These are phyloP conservation scores for Boletus reticulatus DNA, from an alignment of 768 basidiomycete species.

Conservation along the genomic window DNA sequence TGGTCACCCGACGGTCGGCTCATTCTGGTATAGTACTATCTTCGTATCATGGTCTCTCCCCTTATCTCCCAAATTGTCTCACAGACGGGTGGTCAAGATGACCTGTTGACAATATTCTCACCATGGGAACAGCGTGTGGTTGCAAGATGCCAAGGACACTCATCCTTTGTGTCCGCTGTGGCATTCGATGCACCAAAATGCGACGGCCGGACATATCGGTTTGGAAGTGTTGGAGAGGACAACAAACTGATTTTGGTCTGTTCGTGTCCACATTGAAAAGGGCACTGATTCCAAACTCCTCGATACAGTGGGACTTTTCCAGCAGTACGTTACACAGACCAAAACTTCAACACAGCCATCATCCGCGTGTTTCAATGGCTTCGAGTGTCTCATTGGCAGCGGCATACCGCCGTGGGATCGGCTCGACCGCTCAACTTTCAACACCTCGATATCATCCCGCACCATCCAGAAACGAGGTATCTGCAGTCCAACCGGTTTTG, in stretches of 20 bases:
- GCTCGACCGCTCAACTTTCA: conserved; percentile 57
- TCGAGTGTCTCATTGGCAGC: conserved; percentile 74
- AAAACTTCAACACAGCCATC: conserved; percentile 67
- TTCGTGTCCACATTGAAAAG: conserved; percentile 2
- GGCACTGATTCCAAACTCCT: background rate
- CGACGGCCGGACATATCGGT: conserved; percentile 88
- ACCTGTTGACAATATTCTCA: conserved; percentile 90
- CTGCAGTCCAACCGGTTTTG: conserved; percentile 86
- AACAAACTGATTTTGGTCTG: conserved; percentile 88
- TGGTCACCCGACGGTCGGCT: conserved; percentile 98
- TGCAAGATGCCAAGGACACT: conserved; percentile 95
- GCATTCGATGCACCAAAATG: conserved; percentile 89
- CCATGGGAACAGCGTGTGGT: conserved; percentile 93
- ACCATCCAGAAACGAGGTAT: conserved; percentile 87
- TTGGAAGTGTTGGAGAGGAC: conserved; percentile 96
- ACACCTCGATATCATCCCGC: conserved; percentile 74
- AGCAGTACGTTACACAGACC: conserved; percentile 89
- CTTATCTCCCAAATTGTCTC: conserved; percentile 2
- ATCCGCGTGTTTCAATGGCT: conserved; percentile 75
- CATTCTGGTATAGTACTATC: conserved; percentile 55
- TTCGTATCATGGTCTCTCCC: background rate
- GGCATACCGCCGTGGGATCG: conserved; percentile 56
- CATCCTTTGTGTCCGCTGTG: conserved; percentile 87
- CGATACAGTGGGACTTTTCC: conserved; percentile 86
- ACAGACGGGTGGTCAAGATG: conserved; percentile 96